Percentiles rank a stretch among this genome's conserved stretches.
Evolutionary conservation across 495 filamentous ascomycete genomes (phyloP).

Genomic region (Podospora appendiculata): DNA sequence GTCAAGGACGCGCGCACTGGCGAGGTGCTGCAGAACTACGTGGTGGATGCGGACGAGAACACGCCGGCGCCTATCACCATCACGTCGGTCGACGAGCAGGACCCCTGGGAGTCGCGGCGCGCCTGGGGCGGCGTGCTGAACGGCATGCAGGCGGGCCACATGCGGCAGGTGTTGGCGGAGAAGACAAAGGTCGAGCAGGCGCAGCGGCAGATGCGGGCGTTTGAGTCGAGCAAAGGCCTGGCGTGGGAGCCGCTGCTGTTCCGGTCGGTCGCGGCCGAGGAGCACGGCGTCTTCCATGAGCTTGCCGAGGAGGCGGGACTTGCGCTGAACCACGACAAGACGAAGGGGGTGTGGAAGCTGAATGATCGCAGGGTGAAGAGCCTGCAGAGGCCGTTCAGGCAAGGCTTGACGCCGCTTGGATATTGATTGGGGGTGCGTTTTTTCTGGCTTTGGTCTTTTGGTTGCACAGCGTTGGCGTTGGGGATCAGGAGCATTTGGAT

Average conservation of each 20-base stretch:
- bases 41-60: constrained; percentile 22
- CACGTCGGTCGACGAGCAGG: constrained; percentile 24
- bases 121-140: constrained; percentile 32
- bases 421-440: not conserved
- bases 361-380: constrained; percentile 6
- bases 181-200: constrained; percentile 33
- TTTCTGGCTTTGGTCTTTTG: not conserved
- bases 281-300: constrained; percentile 18
- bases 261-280: constrained; percentile 7
- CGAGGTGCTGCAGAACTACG: constrained; percentile 21
- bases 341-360: constrained; percentile 28
- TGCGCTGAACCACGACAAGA: constrained; percentile 19
- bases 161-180: constrained; percentile 24
- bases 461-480: constrained; percentile 11
- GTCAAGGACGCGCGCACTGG: constrained; percentile 25
- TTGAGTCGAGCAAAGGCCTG: constrained; percentile 47
- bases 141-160: constrained; percentile 26
- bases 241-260: constrained; percentile 55
- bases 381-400: constrained; percentile 21
- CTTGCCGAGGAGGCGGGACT: constrained; percentile 11
- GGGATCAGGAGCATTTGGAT: not conserved
- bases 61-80: constrained; percentile 14
- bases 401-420: constrained; percentile 19
- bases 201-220: constrained; percentile 52
- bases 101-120: constrained; percentile 35